Percentiles rank a stretch among this genome's conserved stretches.
Evolutionary conservation across 2,329 filamentous ascomycete species (phyloP).

Genomic region (Didymella exigua): DNA sequence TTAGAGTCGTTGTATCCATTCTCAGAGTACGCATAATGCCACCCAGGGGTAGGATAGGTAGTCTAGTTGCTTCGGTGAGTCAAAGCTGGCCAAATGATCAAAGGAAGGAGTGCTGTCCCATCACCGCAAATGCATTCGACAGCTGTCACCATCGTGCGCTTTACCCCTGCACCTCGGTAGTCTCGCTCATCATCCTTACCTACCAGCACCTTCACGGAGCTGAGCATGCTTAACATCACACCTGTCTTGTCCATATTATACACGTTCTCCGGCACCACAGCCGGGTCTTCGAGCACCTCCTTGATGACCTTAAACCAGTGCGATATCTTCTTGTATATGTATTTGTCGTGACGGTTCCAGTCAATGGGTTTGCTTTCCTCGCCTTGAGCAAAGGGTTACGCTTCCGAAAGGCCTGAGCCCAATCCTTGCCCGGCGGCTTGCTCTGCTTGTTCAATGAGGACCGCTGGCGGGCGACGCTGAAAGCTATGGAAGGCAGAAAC

Average conservation of each 20-base stretch:
- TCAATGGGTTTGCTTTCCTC: conserved; percentile 18
- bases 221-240: conserved; percentile 20
- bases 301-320: conserved; percentile 33
- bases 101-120: conserved; percentile 19
- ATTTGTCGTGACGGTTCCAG: conserved; percentile 29
- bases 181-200: conserved; percentile 20
- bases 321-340: conserved; percentile 28
- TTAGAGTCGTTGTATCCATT: conserved; percentile 35
- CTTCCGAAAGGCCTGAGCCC: not conserved
- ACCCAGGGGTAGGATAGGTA: conserved; percentile 18
- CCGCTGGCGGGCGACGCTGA: too few species aligned
- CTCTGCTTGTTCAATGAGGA: too few species aligned
- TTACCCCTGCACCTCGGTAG: conserved; percentile 21
- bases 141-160: conserved; percentile 19
- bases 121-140: conserved; percentile 20
- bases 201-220: conserved; percentile 25
- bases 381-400: not conserved
- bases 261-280: conserved; percentile 5
- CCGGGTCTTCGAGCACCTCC: conserved; percentile 19
- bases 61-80: conserved; percentile 15
- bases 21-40: conserved; percentile 21
- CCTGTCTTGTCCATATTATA: conserved; percentile 6
- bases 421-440: too few species aligned
- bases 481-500: too few species aligned
- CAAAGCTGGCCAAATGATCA: conserved; percentile 21